Evolutionary conservation across 179 eudicot species (phyloP).

Genomic region (Nepenthes alata): DNA sequence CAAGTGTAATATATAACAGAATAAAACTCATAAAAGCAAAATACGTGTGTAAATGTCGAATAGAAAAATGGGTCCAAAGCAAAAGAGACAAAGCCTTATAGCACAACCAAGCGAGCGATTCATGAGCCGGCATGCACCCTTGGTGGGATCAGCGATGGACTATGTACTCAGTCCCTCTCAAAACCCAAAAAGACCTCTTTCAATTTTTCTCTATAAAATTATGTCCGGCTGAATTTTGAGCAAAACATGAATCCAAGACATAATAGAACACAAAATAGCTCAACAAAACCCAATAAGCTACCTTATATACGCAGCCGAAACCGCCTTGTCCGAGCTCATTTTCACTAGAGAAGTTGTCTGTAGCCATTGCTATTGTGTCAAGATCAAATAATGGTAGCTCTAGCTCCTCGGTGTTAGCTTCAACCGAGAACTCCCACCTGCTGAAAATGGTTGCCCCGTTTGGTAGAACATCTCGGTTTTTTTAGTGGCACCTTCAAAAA

Average conservation of each 20-base stretch:
- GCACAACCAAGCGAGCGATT: too few species aligned
- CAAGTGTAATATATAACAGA: too few species aligned
- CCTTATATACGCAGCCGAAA: constrained; percentile 80
- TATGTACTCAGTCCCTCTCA: too few species aligned
- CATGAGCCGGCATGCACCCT: too few species aligned
- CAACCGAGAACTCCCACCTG: constrained; percentile 39
- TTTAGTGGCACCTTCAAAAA: constrained; percentile 30
- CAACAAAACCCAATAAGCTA: constrained; percentile 7
- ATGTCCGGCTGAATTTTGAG: too few species aligned
- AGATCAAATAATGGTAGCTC: constrained; percentile 51
- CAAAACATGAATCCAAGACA: not conserved
- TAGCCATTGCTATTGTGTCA: constrained; percentile 36
- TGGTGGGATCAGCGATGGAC: too few species aligned
- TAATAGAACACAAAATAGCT: not conserved
- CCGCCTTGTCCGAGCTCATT: constrained; percentile 81
- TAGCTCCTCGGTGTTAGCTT: constrained; percentile 20
- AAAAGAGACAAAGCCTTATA: too few species aligned
- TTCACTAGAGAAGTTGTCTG: constrained; percentile 42
- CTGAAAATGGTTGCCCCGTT: constrained; percentile 29
- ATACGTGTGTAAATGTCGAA: too few species aligned
- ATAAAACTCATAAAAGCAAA: too few species aligned
- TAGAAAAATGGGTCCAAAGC: too few species aligned
- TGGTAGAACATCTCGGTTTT: constrained; percentile 45
- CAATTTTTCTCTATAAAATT: too few species aligned
- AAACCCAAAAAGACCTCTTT: too few species aligned